A percentile compares a stretch with the other conserved stretches of the same genome.
Conservation (phyloP, 345 rosid genomes). For the Syzygium oleosum region DNA sequence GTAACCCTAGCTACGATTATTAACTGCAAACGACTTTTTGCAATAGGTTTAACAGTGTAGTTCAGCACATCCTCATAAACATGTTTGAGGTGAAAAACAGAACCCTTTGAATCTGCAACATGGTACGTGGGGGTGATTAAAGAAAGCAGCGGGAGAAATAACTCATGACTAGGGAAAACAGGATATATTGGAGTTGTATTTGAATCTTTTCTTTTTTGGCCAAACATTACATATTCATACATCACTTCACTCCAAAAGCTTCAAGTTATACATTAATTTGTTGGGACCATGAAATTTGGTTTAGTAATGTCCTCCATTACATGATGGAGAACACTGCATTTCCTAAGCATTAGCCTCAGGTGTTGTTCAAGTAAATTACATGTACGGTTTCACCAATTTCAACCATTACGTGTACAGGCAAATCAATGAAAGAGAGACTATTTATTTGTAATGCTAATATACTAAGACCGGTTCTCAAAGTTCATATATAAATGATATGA, state of each 20-base stretch:
- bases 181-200: background rate
- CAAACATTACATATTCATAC: background rate
- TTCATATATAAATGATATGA: background rate
- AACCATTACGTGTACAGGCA: background rate
- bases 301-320: background rate
- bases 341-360: background rate
- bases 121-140: background rate
- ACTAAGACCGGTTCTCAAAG: background rate
- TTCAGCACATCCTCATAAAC: background rate
- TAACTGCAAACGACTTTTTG: background rate
- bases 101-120: background rate
- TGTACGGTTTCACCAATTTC: background rate
- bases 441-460: background rate
- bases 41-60: background rate
- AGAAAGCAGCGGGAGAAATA: background rate
- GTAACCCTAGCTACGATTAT: background rate
- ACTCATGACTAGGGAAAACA: background rate
- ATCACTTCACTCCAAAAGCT: background rate
- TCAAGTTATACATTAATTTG: background rate
- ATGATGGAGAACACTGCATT: background rate
- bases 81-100: background rate
- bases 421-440: background rate
- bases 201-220: background rate
- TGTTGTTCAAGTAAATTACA: background rate
- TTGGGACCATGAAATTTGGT: background rate